phyloP scores from a whole-genome alignment of 257 asterid species.

The Penstemon newberryi region DNA sequence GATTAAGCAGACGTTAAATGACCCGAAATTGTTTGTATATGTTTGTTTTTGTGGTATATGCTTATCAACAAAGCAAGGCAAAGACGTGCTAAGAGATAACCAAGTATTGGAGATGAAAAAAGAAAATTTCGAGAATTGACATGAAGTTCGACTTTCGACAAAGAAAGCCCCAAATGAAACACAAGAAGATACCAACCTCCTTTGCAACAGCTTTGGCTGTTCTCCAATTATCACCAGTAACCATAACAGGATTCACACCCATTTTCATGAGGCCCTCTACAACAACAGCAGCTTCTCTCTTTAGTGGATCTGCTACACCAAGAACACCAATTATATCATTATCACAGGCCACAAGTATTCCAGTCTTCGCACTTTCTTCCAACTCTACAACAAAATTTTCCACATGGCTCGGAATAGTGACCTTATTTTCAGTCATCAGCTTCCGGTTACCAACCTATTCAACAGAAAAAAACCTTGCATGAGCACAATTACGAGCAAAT shows the following conservation, averaged over 20 bases:
- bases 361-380: conserved; percentile 95
- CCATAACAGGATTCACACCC: conserved; percentile 94
- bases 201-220: conserved; percentile 96
- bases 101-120: background rate
- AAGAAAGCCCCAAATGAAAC: background rate
- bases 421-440: conserved; percentile 64
- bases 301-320: conserved; percentile 95
- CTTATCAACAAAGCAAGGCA: background rate
- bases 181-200: conserved; percentile 58
- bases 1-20: background rate
- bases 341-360: conserved; percentile 74
- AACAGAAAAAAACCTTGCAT: conserved; percentile 19
- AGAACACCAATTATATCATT: conserved; percentile 63
- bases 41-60: background rate
- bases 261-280: conserved; percentile 87
- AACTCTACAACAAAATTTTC: conserved; percentile 77
- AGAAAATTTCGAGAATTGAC: background rate
- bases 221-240: conserved; percentile 98
- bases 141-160: background rate
- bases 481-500: conserved; percentile 9
- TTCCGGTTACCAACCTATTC: conserved; percentile 87
- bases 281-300: conserved; percentile 96
- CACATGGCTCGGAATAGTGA: conserved; percentile 53
- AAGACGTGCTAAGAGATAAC: background rate
- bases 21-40: background rate